phyloP scores from a whole-genome alignment of 176 grass and related monocot species.

The Aegilops tauschii region DNA sequence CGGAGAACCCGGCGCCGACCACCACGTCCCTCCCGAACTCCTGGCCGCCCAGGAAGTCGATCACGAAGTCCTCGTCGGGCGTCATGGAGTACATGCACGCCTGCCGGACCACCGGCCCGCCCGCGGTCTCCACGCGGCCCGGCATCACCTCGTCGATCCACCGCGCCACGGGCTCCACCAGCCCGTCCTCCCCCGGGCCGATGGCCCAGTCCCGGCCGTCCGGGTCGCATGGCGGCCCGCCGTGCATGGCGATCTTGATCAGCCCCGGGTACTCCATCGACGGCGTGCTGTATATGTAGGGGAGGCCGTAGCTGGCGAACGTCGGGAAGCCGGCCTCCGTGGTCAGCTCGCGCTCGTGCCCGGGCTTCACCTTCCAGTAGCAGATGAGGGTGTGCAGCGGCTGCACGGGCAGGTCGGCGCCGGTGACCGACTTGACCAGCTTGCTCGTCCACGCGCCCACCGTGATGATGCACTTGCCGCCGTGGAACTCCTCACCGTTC shows the following conservation, averaged over 20 bases:
- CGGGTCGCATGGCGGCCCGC: constrained; percentile 74
- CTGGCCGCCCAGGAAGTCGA: constrained; percentile 77
- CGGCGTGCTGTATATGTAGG: constrained; percentile 86
- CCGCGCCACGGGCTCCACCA: constrained; percentile 47
- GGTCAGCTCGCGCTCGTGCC: constrained; percentile 42
- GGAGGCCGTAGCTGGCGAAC: constrained; percentile 79
- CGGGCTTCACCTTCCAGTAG: constrained; percentile 77
- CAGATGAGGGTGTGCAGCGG: constrained; percentile 66
- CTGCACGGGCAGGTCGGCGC: constrained; percentile 54
- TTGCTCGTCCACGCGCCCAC: constrained; percentile 63
- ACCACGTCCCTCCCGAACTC: constrained; percentile 79
- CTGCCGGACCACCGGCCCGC: constrained; percentile 64
- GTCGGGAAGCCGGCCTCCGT: constrained; percentile 72
- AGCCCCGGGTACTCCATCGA: constrained; percentile 79
- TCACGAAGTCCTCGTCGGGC: constrained; percentile 77
- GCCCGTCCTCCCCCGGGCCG: background rate
- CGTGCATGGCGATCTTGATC: constrained; percentile 81
- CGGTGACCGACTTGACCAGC: constrained; percentile 39
- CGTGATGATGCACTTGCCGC: constrained; percentile 60
- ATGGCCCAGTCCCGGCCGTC: constrained; percentile 59
- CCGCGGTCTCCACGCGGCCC: constrained; percentile 39
- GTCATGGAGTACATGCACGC: constrained; percentile 93
- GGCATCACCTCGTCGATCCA: constrained; percentile 71
- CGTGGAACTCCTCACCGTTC: constrained; percentile 37
- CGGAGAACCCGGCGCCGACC: constrained; percentile 82